Percentiles rank a stretch among this genome's conserved stretches.
These are phyloP conservation scores for Daldinia vernicosa DNA, from an alignment of 495 filamentous ascomycete genomes.

Conservation along the genomic window DNA sequence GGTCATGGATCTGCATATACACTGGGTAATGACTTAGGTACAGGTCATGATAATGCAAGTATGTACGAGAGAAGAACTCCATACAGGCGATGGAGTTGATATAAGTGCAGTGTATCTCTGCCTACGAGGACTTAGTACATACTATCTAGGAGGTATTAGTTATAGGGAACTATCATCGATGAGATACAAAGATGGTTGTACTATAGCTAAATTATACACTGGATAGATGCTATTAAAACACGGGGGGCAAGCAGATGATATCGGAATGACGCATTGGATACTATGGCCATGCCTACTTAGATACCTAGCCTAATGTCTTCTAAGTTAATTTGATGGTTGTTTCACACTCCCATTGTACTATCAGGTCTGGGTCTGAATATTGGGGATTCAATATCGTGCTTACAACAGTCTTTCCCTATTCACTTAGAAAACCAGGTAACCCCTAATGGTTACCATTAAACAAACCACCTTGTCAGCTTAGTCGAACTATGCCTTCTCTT, in stretches of 20 bases:
- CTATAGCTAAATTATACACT: not conserved
- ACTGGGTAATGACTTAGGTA: too few species aligned
- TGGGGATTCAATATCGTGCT: not conserved
- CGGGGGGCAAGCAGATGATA: not conserved
- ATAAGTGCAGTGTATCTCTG: not conserved
- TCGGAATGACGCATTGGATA: not conserved
- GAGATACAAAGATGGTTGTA: not conserved
- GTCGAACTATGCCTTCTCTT: not conserved
- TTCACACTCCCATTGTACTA: not conserved
- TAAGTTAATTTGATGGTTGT: not conserved
- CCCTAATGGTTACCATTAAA: too few species aligned
- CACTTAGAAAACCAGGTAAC: too few species aligned
- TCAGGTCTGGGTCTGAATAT: not conserved
- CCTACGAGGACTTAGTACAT: not conserved
- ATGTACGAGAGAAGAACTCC: too few species aligned
- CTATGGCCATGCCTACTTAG: not conserved
- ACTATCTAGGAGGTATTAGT: not conserved
- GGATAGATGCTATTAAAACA: not conserved
- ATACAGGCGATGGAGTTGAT: not conserved
- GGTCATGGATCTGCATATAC: too few species aligned
- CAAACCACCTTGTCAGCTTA: too few species aligned
- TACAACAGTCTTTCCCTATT: not conserved
- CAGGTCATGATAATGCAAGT: too few species aligned
- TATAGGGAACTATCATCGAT: not conserved
- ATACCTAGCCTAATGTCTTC: too few species aligned